phyloP scores from a whole-genome alignment of 2,329 filamentous ascomycete species.

The Aschersonia sp. region DNA sequence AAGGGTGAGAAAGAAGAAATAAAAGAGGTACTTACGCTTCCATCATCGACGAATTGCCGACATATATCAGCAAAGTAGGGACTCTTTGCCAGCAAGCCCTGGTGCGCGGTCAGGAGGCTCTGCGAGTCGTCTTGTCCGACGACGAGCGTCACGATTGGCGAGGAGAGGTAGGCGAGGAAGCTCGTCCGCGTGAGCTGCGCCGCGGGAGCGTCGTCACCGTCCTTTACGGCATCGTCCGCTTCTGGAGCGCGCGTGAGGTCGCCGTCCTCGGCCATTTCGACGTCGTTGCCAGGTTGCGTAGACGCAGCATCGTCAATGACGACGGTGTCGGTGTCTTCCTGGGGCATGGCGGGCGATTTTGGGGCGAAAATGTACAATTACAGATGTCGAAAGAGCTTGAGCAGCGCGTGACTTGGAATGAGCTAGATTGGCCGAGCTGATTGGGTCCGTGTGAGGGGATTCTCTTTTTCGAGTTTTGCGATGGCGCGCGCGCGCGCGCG shows the following conservation, averaged over 20 bases:
- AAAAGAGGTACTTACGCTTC: constrained; percentile 33
- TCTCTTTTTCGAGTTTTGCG: neutral
- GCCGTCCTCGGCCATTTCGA: constrained; percentile 22
- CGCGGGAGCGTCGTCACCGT: constrained; percentile 9
- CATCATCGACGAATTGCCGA: constrained; percentile 43
- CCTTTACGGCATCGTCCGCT: constrained; percentile 13
- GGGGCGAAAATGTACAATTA: neutral
- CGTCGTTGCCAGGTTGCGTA: constrained; percentile 16
- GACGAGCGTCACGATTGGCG: constrained; percentile 53
- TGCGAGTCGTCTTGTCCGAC: constrained; percentile 43
- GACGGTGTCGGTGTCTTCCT: constrained; percentile 2
- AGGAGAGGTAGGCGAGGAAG: constrained; percentile 48
- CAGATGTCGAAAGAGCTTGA: too few relatives aligned
- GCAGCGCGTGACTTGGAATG: neutral
- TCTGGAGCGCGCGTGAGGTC: constrained; percentile 11
- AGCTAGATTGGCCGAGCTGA: neutral
- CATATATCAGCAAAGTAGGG: constrained; percentile 58
- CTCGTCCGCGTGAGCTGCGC: constrained; percentile 23
- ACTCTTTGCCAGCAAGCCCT: constrained; percentile 58
- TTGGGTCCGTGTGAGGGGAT: neutral
- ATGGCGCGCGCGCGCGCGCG: neutral
- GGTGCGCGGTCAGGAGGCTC: constrained; percentile 61
- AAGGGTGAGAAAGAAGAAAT: neutral
- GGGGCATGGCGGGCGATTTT: neutral
- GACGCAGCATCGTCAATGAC: constrained; percentile 17